Percentiles rank a stretch among this genome's conserved stretches.
Conservation (phyloP, 2,329 filamentous ascomycete genomes). For the Sclerotinia glacialis region DNA sequence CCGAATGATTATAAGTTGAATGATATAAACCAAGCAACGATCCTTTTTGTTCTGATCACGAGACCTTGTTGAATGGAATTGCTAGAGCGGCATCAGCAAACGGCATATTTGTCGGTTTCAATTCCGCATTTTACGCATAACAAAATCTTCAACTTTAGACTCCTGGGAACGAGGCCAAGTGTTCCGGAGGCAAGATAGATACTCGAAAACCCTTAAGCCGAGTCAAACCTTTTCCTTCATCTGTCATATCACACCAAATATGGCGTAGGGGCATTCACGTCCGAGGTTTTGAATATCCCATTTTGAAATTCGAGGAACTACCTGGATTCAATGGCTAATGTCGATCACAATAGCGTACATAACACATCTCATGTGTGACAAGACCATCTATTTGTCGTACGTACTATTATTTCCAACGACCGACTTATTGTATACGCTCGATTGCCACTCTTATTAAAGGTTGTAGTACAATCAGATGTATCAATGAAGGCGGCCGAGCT, state of each 20-base stretch:
- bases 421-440: background rate
- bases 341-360: background rate
- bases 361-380: background rate
- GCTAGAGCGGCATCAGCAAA: background rate
- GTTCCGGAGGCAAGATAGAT: background rate
- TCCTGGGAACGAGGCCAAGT: background rate
- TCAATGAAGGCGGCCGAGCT: background rate
- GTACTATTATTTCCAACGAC: background rate
- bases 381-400: background rate
- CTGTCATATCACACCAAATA: conserved; percentile 4
- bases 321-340: background rate
- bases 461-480: background rate
- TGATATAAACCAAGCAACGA: background rate
- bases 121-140: background rate
- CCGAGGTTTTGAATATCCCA: background rate
- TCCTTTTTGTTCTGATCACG: background rate
- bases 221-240: background rate
- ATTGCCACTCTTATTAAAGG: background rate
- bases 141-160: background rate
- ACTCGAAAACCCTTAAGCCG: background rate
- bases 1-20: background rate
- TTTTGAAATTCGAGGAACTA: background rate
- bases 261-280: background rate
- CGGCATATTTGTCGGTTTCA: background rate
- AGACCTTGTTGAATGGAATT: background rate